phyloP scores from a whole-genome alignment of 371 early-diverging fungal genomes.

The Lichtheimia corymbifera region DNA sequence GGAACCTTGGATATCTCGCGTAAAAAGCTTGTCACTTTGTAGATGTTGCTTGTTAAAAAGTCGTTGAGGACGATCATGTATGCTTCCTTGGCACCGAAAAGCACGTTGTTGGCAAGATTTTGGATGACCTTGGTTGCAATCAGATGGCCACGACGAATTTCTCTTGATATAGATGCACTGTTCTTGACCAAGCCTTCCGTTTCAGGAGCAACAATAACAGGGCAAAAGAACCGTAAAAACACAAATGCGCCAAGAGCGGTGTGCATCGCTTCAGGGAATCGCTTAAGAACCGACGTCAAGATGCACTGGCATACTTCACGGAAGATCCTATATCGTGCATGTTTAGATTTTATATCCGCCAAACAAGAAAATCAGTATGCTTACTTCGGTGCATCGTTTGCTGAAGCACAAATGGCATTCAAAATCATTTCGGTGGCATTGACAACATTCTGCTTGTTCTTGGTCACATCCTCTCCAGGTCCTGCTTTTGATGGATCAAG shows the following conservation, averaged over 20 bases:
- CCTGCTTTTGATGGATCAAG: slow-evolving; percentile 78
- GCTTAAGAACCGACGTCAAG: slow-evolving; percentile 67
- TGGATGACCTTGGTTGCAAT: slow-evolving; percentile 94
- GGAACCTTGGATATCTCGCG: slow-evolving; percentile 50
- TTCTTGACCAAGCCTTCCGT: slow-evolving; percentile 47
- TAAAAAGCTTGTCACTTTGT: slow-evolving; percentile 57
- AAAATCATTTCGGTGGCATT: slow-evolving; percentile 71
- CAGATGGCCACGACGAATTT: slow-evolving; percentile 71
- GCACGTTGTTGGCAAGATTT: slow-evolving; percentile 92
- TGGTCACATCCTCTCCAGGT: slow-evolving; percentile 52
- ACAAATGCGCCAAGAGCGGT: slow-evolving; percentile 91
- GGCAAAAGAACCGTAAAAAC: slow-evolving; percentile 90
- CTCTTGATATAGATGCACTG: background rate
- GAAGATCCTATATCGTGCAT: slow-evolving; percentile 40
- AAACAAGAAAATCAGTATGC: background rate
- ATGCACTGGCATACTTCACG: slow-evolving; percentile 78
- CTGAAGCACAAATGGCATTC: slow-evolving; percentile 77
- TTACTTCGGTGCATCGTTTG: slow-evolving; percentile 63
- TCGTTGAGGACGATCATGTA: slow-evolving; percentile 85
- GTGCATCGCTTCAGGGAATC: slow-evolving; percentile 81
- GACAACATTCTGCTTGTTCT: slow-evolving; percentile 77
- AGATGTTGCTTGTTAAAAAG: slow-evolving; percentile 73
- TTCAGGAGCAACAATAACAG: slow-evolving; percentile 89
- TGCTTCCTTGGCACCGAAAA: slow-evolving; percentile 89
- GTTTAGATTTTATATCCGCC: background rate